Evolutionary conservation across 2,329 filamentous ascomycete genomes (phyloP).

Genomic region (Fusarium concolor): DNA sequence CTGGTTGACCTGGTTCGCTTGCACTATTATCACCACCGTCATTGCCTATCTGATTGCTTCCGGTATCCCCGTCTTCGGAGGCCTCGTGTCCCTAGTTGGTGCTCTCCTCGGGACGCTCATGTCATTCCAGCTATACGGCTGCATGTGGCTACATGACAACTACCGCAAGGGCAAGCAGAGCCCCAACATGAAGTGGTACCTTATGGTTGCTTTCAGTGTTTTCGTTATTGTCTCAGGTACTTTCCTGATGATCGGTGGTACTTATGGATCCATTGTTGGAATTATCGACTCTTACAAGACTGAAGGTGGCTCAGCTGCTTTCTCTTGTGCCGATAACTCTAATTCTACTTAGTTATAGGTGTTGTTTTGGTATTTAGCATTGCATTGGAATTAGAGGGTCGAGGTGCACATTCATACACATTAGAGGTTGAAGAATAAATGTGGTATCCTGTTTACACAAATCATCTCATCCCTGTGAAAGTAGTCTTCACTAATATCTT

Average conservation of each 20-base stretch:
- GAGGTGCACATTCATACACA: neutral
- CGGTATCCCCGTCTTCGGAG: constrained; percentile 44
- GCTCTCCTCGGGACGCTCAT: constrained; percentile 48
- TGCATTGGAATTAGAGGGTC: constrained; percentile 1
- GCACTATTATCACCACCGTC: constrained; percentile 42
- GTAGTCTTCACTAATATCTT: too few species aligned
- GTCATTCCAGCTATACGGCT: constrained; percentile 47
- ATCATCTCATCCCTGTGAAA: neutral
- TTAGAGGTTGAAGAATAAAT: constrained; percentile 10
- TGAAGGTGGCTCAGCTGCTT: constrained; percentile 53
- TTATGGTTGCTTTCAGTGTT: constrained; percentile 29
- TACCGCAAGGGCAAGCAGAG: constrained; percentile 35
- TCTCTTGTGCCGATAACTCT: constrained; percentile 59
- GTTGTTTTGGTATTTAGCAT: neutral
- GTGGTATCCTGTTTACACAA: neutral
- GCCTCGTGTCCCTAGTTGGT: constrained; percentile 47
- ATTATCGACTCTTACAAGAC: constrained; percentile 51
- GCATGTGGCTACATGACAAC: constrained; percentile 48
- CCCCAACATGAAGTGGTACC: constrained; percentile 22
- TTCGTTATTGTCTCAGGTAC: constrained; percentile 39
- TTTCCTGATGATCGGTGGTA: constrained; percentile 59
- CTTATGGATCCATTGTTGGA: constrained; percentile 57
- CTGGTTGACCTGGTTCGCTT: constrained; percentile 50
- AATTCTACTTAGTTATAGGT: constrained; percentile 37
- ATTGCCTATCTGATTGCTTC: constrained; percentile 47